Conservation (phyloP, 139 green algal genomes). For the Ettlia oleoabundans region DNA sequence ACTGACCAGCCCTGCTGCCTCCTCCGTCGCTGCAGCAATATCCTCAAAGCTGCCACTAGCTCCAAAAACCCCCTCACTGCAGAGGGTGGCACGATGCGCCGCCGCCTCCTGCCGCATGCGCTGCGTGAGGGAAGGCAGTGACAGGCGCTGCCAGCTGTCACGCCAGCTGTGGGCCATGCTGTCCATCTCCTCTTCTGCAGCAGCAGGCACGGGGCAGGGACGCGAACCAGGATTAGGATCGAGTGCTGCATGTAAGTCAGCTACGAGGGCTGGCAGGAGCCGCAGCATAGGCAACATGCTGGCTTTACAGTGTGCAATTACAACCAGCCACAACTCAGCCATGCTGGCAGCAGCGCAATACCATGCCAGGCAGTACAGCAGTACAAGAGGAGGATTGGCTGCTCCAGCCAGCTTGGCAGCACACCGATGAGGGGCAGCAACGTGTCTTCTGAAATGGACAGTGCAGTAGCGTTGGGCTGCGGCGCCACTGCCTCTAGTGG, state of each 20-base stretch:
- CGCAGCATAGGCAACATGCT: too few species aligned
- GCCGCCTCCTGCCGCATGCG: constrained; percentile 9
- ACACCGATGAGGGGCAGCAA: constrained; percentile 44
- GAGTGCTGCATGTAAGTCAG: too few species aligned
- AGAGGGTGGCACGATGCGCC: not conserved
- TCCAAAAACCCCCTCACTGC: not conserved
- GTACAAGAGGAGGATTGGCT: not conserved
- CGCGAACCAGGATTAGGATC: too few species aligned
- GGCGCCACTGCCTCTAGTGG: constrained; percentile 38
- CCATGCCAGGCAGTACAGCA: not conserved
- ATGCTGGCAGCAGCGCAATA: not conserved
- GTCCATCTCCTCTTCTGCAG: constrained; percentile 43
- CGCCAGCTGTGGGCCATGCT: constrained; percentile 28
- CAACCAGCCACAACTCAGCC: too few species aligned
- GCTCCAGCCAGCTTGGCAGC: not conserved
- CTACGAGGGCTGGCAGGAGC: too few species aligned
- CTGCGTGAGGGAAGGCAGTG: constrained; percentile 34
- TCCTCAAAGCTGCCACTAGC: not conserved
- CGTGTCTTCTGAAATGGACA: constrained; percentile 23
- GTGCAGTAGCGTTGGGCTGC: not conserved
- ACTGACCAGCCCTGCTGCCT: not conserved
- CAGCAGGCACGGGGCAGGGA: not conserved
- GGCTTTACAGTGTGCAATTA: too few species aligned
- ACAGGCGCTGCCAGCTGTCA: constrained; percentile 2
- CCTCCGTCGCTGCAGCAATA: not conserved